Evolutionary conservation across 768 basidiomycete genomes (phyloP).

Genomic region (Porpolomopsis calyptriformis): DNA sequence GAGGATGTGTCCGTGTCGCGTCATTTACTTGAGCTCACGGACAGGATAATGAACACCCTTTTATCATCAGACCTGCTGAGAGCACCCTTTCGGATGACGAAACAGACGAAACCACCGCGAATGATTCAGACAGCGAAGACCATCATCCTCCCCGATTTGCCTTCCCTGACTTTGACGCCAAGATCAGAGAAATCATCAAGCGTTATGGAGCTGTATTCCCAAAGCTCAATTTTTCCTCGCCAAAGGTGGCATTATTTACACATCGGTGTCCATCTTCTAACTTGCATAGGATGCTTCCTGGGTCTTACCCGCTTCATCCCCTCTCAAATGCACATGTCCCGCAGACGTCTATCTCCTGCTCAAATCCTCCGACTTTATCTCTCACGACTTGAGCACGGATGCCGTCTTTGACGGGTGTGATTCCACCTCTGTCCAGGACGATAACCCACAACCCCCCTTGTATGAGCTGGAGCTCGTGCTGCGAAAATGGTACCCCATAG

Average conservation of each 20-base stretch:
- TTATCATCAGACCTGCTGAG: slow-evolving; percentile 33
- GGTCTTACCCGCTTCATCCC: slow-evolving; percentile 76
- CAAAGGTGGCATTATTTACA: slow-evolving; percentile 41
- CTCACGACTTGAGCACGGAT: slow-evolving; percentile 57
- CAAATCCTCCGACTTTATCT: slow-evolving; percentile 86
- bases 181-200: slow-evolving; percentile 54
- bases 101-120: slow-evolving; percentile 21
- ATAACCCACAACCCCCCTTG: slow-evolving; percentile 6
- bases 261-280: background rate
- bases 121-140: slow-evolving; percentile 27
- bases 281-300: slow-evolving; percentile 73
- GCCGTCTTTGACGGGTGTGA: slow-evolving; percentile 61
- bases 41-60: background rate
- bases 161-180: slow-evolving; percentile 74
- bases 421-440: background rate
- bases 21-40: background rate
- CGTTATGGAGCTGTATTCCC: slow-evolving; percentile 83
- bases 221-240: slow-evolving; percentile 94
- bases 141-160: slow-evolving; percentile 30
- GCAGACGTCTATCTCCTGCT: slow-evolving; percentile 86
- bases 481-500: slow-evolving; percentile 83
- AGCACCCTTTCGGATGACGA: slow-evolving; percentile 54
- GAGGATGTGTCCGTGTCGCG: slow-evolving; percentile 52
- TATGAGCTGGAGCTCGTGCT: slow-evolving; percentile 79
- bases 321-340: slow-evolving; percentile 78